Evolutionary conservation across 2,329 filamentous ascomycete genomes (phyloP), one percentile per base, ranked within the genome.

Genomic region (Chaetomiaceae sp.): DNA sequence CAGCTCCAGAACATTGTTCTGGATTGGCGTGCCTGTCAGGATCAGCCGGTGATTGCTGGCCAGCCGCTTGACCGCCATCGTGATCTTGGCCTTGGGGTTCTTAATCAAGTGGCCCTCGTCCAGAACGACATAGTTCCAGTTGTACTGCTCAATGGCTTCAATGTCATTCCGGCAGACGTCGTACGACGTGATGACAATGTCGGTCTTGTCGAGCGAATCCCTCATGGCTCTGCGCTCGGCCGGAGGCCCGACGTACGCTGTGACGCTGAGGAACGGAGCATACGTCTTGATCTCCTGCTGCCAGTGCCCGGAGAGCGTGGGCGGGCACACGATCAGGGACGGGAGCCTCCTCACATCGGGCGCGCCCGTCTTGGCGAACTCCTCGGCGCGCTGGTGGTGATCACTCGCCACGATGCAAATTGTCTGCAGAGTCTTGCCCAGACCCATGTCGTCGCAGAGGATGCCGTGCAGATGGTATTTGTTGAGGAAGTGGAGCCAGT

Each of bases 21-120:
- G 92, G 60, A 97, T 97, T 0, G 94, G 94, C 1, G 94, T 99
- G 37, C 94, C 94, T 0, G 94, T 99, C 4, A 99, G 81, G 61
- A 99, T 99, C 45, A 99, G 80, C 19, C 94, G 88, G 67, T 99
- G 95, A 63, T 99, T 97, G 68, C 91, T 96, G 6, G 83, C 73
- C 31, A 99, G 78, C 54, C 83, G 83, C 76, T 99, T 99, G 61
- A 97, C 92, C 0, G 94, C 91, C 56, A 91, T 80, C 0, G 89
- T 95, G 56, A 95, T 94, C 74, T 99, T 99, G 1, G 95, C 91
- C 68, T 94, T 95, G 3, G 94, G 91, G 68, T 99, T 99, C 77
- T 99, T 99, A 78, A 99, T 99, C 59, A 99, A 74, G 73, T 99
- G 94, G 2, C 95, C 94, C 73, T 99, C 94, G 65, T 99, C 94